Conservation (phyloP, 176 grass and related monocot genomes). For the Metroxylon sagu region DNA sequence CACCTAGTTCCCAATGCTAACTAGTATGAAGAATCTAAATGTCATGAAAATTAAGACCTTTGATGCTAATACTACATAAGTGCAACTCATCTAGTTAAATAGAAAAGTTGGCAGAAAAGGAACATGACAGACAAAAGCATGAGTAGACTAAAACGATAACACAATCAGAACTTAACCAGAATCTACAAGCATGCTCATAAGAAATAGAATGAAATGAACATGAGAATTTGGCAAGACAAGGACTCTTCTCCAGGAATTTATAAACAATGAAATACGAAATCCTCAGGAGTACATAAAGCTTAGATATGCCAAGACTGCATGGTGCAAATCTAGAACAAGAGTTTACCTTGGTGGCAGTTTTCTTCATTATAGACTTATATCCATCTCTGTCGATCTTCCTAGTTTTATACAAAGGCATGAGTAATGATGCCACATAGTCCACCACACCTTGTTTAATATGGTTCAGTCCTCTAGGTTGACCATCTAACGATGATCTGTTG, state of each 20-base stretch:
- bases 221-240: too few relatives aligned
- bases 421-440: constrained; percentile 64
- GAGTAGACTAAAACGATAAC: neutral
- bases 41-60: too few relatives aligned
- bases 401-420: constrained; percentile 89
- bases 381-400: constrained; percentile 64
- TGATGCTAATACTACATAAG: too few relatives aligned
- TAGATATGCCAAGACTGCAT: too few relatives aligned
- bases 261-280: too few relatives aligned
- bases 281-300: too few relatives aligned
- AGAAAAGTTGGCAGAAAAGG: constrained; percentile 15
- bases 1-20: too few relatives aligned
- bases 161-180: too few relatives aligned
- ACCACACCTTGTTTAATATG: constrained; percentile 84
- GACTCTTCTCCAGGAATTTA: too few relatives aligned
- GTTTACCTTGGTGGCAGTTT: constrained; percentile 87
- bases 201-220: too few relatives aligned
- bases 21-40: too few relatives aligned
- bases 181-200: too few relatives aligned
- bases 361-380: constrained; percentile 92
- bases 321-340: constrained; percentile 6
- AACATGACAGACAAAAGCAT: constrained; percentile 11
- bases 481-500: constrained; percentile 60
- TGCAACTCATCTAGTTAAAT: constrained; percentile 5
- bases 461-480: constrained; percentile 50